Conservation (phyloP, 352 stramenopile genomes). For the Phytophthora sp. region DNA sequence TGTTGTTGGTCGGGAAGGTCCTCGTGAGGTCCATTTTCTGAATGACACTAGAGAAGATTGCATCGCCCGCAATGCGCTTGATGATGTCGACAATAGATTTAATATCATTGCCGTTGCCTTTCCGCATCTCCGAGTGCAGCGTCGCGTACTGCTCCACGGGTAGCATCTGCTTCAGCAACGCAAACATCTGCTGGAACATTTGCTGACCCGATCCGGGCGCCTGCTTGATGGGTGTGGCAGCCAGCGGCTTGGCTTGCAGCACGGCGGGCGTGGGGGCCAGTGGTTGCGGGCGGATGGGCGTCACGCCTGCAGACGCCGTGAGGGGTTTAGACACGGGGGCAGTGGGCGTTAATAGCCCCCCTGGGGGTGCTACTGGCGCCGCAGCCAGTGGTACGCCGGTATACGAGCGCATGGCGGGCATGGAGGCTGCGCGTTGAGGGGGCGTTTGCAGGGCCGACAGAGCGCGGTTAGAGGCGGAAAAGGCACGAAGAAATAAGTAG, state of each 20-base stretch:
- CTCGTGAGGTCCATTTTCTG: constrained; percentile 85
- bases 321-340: constrained; percentile 16
- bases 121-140: constrained; percentile 84
- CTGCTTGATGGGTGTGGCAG: constrained; percentile 41
- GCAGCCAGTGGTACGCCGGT: constrained; percentile 35
- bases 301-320: constrained; percentile 10
- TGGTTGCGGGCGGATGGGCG: constrained; percentile 28
- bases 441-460: constrained; percentile 7
- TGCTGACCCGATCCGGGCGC: constrained; percentile 70
- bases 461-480: constrained; percentile 20
- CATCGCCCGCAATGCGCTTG: constrained; percentile 83
- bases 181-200: constrained; percentile 91
- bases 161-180: constrained; percentile 83
- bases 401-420: constrained; percentile 53
- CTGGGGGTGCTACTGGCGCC: constrained; percentile 29
- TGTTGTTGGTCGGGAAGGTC: constrained; percentile 53
- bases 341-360: constrained; percentile 30
- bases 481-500: constrained; percentile 2
- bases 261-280: constrained; percentile 11
- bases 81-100: constrained; percentile 90
- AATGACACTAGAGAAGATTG: constrained; percentile 81
- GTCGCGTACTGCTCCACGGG: constrained; percentile 82
- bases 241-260: constrained; percentile 1
- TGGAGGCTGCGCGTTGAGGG: constrained; percentile 23
- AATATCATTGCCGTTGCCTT: constrained; percentile 86